Conservation (phyloP, 148 eudicot genomes). For the Rhododendron mucronatum region DNA sequence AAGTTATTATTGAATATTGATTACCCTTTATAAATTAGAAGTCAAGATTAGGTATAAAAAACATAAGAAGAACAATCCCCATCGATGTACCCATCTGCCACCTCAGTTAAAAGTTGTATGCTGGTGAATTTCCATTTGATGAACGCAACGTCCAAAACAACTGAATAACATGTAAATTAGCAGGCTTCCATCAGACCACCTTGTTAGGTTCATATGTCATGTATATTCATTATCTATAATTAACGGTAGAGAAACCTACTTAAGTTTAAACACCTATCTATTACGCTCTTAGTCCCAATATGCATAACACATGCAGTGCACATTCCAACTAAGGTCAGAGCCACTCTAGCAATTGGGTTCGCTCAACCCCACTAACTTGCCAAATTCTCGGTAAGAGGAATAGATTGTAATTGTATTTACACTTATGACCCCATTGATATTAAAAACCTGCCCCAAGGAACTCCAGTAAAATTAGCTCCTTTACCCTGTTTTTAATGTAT, state of each 20-base stretch:
- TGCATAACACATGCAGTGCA: not conserved
- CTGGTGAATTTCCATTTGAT: not conserved
- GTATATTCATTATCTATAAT: not conserved
- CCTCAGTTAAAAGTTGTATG: not conserved
- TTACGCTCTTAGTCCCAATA: not conserved
- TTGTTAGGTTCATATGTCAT: not conserved
- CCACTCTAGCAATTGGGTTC: not conserved
- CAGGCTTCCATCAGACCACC: not conserved
- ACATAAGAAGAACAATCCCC: not conserved
- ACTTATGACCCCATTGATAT: not conserved
- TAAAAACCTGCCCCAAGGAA: not conserved
- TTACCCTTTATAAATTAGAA: not conserved
- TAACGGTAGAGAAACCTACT: not conserved
- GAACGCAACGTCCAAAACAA: not conserved
- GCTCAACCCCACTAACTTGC: not conserved
- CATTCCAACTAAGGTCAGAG: not conserved
- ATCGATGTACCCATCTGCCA: not conserved
- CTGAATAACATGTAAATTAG: not conserved
- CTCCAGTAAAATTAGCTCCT: not conserved
- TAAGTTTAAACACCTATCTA: not conserved
- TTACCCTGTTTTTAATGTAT: not conserved
- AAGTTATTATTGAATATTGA: not conserved
- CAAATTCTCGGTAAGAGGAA: not conserved
- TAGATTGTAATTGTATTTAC: not conserved
- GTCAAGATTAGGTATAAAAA: not conserved